Evolutionary conservation across 2,329 filamentous ascomycete species (phyloP), one percentile per base, ranked within the genome.

Genomic region (Sporothrix dimorphospora): DNA sequence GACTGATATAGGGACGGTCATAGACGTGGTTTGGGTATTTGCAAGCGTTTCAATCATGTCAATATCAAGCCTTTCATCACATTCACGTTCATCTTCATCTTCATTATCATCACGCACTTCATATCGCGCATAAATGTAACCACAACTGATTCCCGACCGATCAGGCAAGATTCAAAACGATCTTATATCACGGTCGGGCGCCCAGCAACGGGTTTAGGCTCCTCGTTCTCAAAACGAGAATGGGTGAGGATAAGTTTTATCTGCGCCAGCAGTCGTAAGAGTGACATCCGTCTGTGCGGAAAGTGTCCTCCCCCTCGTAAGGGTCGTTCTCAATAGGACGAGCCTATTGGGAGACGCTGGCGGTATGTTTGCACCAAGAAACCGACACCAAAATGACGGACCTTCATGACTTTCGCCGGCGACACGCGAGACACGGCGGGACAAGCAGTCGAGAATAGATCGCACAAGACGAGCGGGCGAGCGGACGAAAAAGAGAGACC

Each of bases 71-170:
- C 19, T 49, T n/a, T 21, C 7, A 7, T 2, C 40, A 42, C 16
- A 49, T 14, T 49, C 47, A 21, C 19, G 16, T n/a, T 49, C 19
- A 49, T 19, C 8, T n/a, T 47, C 45, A n/a, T n/a, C 14, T 4
- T n/a, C 45, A 47, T 19, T 14, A 19, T n/a, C 19, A 7, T n/a
- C 19, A 21, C 19, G 8, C 0, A 4, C 16, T 49, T 21, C 38
- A 40, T 11, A 34, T 45, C 21, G 55, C 59, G 57, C 27, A 61
- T 12, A 81, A 65, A 74, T 79, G 77, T 79, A 74, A 77, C 78
- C 78, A 75, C 78, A 78, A 76, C 78, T 79, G 78, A 79, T 79
- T 79, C 78, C 78, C 77, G 73, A 72, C 74, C 67, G 75, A 72
- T 79, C 78, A 73, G 71, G 14, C 74, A 77, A 51, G 75, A 75